Evolutionary conservation across 768 basidiomycete genomes (phyloP).

Genomic region (Cystobasidiopsis lactophilus): DNA sequence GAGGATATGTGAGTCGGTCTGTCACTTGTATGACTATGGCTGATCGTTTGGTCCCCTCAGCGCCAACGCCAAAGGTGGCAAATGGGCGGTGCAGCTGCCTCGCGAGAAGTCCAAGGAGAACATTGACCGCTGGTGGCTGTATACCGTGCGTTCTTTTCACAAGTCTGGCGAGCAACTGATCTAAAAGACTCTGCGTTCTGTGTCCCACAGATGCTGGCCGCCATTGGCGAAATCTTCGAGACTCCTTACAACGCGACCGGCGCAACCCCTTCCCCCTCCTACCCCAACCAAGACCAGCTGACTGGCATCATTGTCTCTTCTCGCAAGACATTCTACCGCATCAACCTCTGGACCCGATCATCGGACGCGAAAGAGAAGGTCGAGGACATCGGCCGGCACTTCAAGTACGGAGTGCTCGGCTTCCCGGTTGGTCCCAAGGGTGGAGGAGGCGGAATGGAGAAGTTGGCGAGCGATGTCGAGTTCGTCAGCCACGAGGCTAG

Average conservation of each 20-base stretch:
- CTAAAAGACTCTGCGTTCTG: background rate
- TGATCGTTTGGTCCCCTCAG: conserved; percentile 71
- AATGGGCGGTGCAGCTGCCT: conserved; percentile 95
- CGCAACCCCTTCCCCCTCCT: conserved; percentile 26
- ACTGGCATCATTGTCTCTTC: conserved; percentile 91
- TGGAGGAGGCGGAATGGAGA: conserved; percentile 13
- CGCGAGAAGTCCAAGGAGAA: conserved; percentile 67
- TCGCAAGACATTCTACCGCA: conserved; percentile 80
- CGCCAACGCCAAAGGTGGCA: conserved; percentile 88
- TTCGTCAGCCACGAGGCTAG: conserved; percentile 15
- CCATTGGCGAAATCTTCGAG: conserved; percentile 97
- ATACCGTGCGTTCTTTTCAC: conserved; percentile 47
- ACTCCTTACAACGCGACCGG: conserved; percentile 37
- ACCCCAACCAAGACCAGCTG: conserved; percentile 27
- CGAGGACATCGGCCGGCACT: conserved; percentile 31
- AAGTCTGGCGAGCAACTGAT: background rate
- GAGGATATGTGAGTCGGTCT: conserved; percentile 9
- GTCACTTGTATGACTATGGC: background rate
- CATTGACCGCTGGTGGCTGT: conserved; percentile 94
- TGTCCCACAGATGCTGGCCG: conserved; percentile 70
- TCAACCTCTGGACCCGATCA: conserved; percentile 91
- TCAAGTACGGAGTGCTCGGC: conserved; percentile 76
- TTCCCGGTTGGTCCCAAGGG: conserved; percentile 23
- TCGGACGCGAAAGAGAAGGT: conserved; percentile 28
- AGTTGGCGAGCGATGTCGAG: conserved; percentile 19